phyloP scores from a whole-genome alignment of 345 rosid species.

The Eucalyptus melliodora region DNA sequence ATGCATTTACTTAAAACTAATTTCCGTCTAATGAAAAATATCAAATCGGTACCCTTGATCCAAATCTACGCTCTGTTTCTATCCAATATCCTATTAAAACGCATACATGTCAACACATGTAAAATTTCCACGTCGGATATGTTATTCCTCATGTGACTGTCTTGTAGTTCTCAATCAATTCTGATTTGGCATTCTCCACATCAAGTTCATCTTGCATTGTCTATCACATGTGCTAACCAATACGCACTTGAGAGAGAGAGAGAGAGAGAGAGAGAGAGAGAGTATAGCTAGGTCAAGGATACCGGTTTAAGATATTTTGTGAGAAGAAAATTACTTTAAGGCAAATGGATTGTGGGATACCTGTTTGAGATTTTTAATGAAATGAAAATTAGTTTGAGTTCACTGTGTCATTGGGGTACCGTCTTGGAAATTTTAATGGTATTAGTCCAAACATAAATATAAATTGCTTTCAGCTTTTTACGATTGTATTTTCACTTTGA shows the following conservation, averaged over 20 bases:
- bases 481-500: not conserved
- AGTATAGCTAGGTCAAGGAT: not conserved
- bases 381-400: not conserved
- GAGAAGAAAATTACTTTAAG: not conserved
- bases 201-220: no score
- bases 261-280: no score
- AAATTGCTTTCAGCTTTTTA: not conserved
- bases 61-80: not conserved
- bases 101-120: not conserved
- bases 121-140: not conserved
- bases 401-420: not conserved
- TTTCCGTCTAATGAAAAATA: no score
- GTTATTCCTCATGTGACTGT: not conserved
- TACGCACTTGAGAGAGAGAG: no score
- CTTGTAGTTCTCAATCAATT: not conserved
- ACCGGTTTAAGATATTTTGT: not conserved
- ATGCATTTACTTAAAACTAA: no score
- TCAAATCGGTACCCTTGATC: no score
- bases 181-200: not conserved
- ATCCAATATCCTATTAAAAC: not conserved
- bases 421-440: not conserved
- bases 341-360: not conserved
- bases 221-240: no score
- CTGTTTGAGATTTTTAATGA: not conserved
- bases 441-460: not conserved